Base-by-base conservation (phyloP, 2,329 filamentous ascomycete species). In the Biscogniauxia mediterranea region DNA sequence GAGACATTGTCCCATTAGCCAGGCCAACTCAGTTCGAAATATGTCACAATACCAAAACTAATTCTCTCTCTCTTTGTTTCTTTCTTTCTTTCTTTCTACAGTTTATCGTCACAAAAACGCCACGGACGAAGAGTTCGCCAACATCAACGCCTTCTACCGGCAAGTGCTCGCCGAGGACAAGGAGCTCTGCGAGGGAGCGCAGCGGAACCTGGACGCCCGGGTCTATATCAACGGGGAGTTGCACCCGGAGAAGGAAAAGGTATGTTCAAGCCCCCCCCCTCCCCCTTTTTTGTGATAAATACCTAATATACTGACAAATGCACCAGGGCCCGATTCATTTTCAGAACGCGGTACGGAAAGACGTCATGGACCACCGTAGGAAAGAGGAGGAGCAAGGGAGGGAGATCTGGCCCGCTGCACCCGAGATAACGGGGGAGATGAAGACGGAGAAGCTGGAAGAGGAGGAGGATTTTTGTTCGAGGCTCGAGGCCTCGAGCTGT, bases 101-200 rank as follows among this genome's bases (percentile, higher is more conserved):
- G 81, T 89, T 55, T 89, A 81, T 78, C 80, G 84, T 62, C 84
- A 88, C 79, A 85, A 84, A 70, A 75, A 83, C 70, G 81, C 85
- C 3, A 79, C 78, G n/a, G 82, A 87, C 17, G 81, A 82, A 25
- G 82, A 86, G 61, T 89, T 88, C 70, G 73, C 79, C 15, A 73
- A 78, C 57, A 84, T 88, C 72, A 81, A 79, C 71, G 74, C 82
- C 53, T 83, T 88, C 67, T 89, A 88, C 77, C 85, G 85, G 73
- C 82, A 83, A 49, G 81, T 89, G 72, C 84, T 88, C 82, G 79
- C 80, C 1, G 86, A 89, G 72, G 86, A 89, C 76, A 88, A 88
- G 69, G 78, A 81, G 8, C 81, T 89, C 25, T 89, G 86, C 75
- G 77, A 80, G 66, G 79, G 79, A 13, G 81, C 84, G 1, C 86